These are phyloP conservation scores for Lipomyces spencermartinsiae DNA, from an alignment of 805 yeast genomes.

Conservation along the genomic window DNA sequence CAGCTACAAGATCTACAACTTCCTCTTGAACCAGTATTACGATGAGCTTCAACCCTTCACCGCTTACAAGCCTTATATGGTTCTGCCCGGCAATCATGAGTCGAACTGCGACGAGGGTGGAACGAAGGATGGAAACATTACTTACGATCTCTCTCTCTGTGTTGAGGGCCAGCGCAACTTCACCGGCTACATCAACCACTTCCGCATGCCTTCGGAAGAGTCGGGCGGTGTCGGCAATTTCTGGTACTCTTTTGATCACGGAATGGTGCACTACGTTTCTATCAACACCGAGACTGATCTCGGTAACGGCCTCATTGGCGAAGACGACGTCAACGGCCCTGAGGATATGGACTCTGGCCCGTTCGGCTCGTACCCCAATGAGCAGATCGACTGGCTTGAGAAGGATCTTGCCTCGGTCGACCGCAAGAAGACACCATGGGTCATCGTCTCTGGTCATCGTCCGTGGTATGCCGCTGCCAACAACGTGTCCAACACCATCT, in stretches of 20 bases:
- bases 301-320: conserved; percentile 31
- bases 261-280: conserved; percentile 44
- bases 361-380: conserved; percentile 33
- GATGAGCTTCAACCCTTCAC: conserved; percentile 38
- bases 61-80: conserved; percentile 36
- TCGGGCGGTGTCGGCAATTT: conserved; percentile 43
- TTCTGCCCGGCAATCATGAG: conserved; percentile 40
- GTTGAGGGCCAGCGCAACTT: conserved; percentile 43
- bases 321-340: conserved; percentile 35
- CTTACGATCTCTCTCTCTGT: conserved; percentile 26
- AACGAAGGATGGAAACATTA: conserved; percentile 12
- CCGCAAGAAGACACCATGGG: conserved; percentile 43
- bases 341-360: conserved; percentile 39
- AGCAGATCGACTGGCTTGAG: conserved; percentile 45
- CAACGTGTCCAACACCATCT: conserved; percentile 29
- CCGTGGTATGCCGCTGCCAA: conserved; percentile 46
- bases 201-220: conserved; percentile 44
- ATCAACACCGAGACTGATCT: conserved; percentile 45
- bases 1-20: conserved; percentile 23
- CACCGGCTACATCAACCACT: conserved; percentile 43
- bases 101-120: conserved; percentile 38
- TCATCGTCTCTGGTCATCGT: conserved; percentile 42
- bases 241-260: conserved; percentile 47
- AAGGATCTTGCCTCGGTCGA: conserved; percentile 43
- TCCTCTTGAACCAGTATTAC: conserved; percentile 34